Evolutionary conservation across 2,329 filamentous ascomycete genomes (phyloP), one percentile per base, ranked within the genome.

Genomic region (Dactylellina leptospora): DNA sequence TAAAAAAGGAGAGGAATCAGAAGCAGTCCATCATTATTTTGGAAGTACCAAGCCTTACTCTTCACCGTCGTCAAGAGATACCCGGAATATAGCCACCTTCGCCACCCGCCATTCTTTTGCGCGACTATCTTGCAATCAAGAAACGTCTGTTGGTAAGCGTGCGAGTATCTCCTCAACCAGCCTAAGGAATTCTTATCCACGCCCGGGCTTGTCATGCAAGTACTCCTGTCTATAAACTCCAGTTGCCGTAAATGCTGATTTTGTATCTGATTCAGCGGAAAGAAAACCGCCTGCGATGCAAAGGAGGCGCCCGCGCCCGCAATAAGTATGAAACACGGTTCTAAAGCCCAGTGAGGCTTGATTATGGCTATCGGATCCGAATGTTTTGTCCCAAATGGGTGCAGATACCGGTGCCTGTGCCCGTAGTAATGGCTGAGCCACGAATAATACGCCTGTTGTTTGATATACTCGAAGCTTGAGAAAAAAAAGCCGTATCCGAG

Each of bases 361-460:
- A 93, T 91, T 11, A 89, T 80, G 9, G 45, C 59, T 22, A 33
- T 66, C 38, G 74, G 62, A 16, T 74, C 71, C 4, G 62, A 28
- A 5, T 50, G 22, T 30, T 63, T 68, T 9, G 60, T 60, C 6
- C 62, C 63, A 30, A 68, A 73, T 4, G 62, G 62, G 36, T 73
- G 62, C 42, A 73, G 22, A 36, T 73, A 68, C 0, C 83, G 81
- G 25, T 82, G 83, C 22, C 87, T 78, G 0, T 83, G 84, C 25
- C 87, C 86, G 75, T 92, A 92, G 78, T 88, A 90, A 81, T 85
- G 87, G 11, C 84, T 85, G 28, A 92, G 85, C 77, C 90, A 92
- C 45, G 81, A 82, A 79, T 91, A 91, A 80, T 90, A 90, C 10
- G 84, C 83, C 78, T 92, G 90, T 9, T 87, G 88, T 78, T 92